Conservation (phyloP, 257 asterid genomes). For the Scutellaria baicalensis region DNA sequence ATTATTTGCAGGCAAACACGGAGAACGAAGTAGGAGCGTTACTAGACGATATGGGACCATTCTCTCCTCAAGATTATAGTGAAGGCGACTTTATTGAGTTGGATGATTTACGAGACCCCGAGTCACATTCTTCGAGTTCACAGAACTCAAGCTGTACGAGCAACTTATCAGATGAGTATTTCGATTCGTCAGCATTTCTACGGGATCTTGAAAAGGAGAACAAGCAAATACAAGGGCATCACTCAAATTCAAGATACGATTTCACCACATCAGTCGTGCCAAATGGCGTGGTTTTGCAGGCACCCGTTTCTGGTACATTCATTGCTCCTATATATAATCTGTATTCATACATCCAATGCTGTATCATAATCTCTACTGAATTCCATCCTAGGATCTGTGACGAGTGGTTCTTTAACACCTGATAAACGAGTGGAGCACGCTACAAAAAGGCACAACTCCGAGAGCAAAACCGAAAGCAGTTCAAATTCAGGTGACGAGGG, state of each 20-base stretch:
- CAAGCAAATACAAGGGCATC: constrained; percentile 3
- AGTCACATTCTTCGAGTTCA: constrained; percentile 51
- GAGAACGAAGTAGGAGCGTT: constrained; percentile 10
- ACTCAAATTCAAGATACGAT: constrained; percentile 22
- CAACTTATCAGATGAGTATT: constrained; percentile 48
- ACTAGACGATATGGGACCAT: constrained; percentile 14
- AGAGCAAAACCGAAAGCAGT: constrained; percentile 26
- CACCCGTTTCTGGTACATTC: constrained; percentile 36
- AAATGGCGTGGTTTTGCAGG: constrained; percentile 31
- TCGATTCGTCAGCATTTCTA: constrained; percentile 39
- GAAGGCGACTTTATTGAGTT: constrained; percentile 58
- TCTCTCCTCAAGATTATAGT: constrained; percentile 7
- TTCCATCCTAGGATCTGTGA: constrained; percentile 20
- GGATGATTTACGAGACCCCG: constrained; percentile 37
- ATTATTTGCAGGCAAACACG: constrained; percentile 15
- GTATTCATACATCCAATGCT: neutral
- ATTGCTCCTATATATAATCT: neutral
- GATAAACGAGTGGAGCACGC: constrained; percentile 3
- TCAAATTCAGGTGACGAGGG: constrained; percentile 5
- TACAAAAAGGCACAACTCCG: constrained; percentile 26
- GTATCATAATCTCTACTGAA: neutral
- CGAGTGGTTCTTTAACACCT: constrained; percentile 6
- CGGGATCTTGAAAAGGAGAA: constrained; percentile 32
- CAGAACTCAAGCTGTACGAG: constrained; percentile 50
- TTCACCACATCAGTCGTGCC: constrained; percentile 18